Evolutionary conservation across 768 basidiomycete genomes (phyloP).

Genomic region (Boletus vinaceobasis): DNA sequence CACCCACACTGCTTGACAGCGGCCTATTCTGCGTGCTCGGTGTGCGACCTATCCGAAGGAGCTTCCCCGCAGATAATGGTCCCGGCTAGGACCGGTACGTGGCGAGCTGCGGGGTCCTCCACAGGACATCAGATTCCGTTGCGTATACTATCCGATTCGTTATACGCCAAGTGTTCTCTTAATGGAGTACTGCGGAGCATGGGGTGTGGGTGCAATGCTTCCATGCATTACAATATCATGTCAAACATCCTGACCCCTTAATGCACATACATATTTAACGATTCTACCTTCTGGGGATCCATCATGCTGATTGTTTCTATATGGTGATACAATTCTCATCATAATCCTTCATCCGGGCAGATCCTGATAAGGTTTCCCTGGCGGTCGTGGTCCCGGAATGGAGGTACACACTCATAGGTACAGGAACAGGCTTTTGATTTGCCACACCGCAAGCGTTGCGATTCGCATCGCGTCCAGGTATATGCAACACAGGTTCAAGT

Average conservation of each 20-base stretch:
- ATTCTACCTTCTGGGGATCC: neutral
- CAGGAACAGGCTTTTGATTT: constrained; percentile 2
- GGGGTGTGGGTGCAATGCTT: neutral
- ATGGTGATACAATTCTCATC: neutral
- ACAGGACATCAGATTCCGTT: neutral
- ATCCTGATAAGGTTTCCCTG: neutral
- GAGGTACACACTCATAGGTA: neutral
- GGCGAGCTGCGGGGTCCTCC: neutral
- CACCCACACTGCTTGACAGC: neutral
- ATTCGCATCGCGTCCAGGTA: neutral
- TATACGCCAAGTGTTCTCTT: neutral
- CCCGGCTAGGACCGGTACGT: neutral
- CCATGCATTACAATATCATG: neutral
- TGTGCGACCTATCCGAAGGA: neutral
- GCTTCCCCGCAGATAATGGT: constrained; percentile 8
- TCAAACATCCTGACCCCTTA: neutral
- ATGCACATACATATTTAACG: neutral
- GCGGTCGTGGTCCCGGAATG: neutral
- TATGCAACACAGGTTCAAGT: neutral
- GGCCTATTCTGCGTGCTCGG: neutral
- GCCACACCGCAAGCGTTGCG: neutral
- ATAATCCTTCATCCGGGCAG: neutral
- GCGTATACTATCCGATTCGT: too few relatives aligned
- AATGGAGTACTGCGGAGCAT: constrained; percentile 17
- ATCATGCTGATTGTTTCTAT: neutral